A percentile compares a stretch with the other conserved stretches of the same genome.
phyloP scores from a whole-genome alignment of 768 basidiomycete species.

The Mycena belliarum region DNA sequence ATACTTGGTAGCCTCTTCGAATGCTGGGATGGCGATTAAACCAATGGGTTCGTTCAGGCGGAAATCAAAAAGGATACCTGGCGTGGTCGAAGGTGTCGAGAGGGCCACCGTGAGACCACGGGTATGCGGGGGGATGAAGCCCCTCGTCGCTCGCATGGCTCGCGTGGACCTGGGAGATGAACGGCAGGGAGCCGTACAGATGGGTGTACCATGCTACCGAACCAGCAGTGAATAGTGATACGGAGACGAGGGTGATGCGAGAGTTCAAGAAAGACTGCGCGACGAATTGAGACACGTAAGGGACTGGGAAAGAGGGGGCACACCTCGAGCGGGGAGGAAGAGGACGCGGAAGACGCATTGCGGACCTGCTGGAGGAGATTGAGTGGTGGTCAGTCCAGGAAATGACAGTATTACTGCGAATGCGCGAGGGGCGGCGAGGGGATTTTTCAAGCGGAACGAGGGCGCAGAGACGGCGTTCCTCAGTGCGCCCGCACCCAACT shows the following conservation, averaged over 20 bases:
- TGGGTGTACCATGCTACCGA: slow-evolving; percentile 97
- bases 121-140: slow-evolving; percentile 82
- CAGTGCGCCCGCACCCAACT: slow-evolving; percentile 67
- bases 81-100: slow-evolving; percentile 96
- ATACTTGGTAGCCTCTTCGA: slow-evolving; percentile 94
- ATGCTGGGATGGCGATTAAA: slow-evolving; percentile 55
- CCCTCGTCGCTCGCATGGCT: slow-evolving; percentile 93
- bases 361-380: slow-evolving; percentile 52
- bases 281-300: background rate
- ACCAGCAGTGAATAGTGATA: slow-evolving; percentile 77
- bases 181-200: slow-evolving; percentile 87
- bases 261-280: slow-evolving; percentile 66
- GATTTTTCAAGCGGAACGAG: slow-evolving; percentile 44
- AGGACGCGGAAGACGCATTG: slow-evolving; percentile 63
- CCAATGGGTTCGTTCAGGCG: background rate
- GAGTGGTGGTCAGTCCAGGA: slow-evolving; percentile 1
- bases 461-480: slow-evolving; percentile 54
- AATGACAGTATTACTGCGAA: slow-evolving; percentile 45
- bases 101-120: slow-evolving; percentile 88
- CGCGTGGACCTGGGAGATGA: slow-evolving; percentile 90
- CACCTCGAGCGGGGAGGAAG: slow-evolving; percentile 65
- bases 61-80: slow-evolving; percentile 53
- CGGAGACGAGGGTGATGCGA: slow-evolving; percentile 72
- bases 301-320: slow-evolving; percentile 23
- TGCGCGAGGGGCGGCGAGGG: slow-evolving; percentile 27